These are phyloP conservation scores for Camellia sinensis DNA, from an alignment of 148 eudicot genomes.

Conservation along the genomic window DNA sequence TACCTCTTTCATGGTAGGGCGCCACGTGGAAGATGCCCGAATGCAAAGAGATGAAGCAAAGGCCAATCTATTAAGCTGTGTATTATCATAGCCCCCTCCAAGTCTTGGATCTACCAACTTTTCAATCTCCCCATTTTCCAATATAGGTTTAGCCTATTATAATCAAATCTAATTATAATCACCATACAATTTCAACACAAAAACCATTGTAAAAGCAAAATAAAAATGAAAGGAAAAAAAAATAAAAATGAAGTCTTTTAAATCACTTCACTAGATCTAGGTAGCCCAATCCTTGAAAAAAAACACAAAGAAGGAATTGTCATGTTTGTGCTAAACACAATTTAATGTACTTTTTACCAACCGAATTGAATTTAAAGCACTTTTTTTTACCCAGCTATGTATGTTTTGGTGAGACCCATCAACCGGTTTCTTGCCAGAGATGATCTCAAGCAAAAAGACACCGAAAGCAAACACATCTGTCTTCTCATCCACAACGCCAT, in stretches of 20 bases:
- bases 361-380: not conserved
- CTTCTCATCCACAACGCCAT: conserved; percentile 94
- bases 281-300: conserved; percentile 14
- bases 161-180: not conserved
- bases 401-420: conserved; percentile 81
- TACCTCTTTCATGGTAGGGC: conserved; percentile 91
- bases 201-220: not conserved
- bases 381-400: conserved; percentile 73
- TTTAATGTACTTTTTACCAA: not conserved
- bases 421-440: conserved; percentile 88
- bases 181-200: not conserved
- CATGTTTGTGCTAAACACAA: too few relatives aligned
- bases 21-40: conserved; percentile 76
- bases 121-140: conserved; percentile 55
- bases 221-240: not conserved
- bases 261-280: not conserved
- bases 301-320: conserved; percentile 13
- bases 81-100: conserved; percentile 43
- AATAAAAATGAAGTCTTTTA: not conserved
- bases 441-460: conserved; percentile 72
- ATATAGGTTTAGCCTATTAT: conserved; percentile 75
- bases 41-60: conserved; percentile 81
- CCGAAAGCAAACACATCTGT: conserved; percentile 98
- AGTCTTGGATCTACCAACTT: conserved; percentile 72
- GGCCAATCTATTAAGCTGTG: conserved; percentile 49